Evolutionary conservation across 73 alveolate species (phyloP).

Genomic region (Durusdinium trenchii): DNA sequence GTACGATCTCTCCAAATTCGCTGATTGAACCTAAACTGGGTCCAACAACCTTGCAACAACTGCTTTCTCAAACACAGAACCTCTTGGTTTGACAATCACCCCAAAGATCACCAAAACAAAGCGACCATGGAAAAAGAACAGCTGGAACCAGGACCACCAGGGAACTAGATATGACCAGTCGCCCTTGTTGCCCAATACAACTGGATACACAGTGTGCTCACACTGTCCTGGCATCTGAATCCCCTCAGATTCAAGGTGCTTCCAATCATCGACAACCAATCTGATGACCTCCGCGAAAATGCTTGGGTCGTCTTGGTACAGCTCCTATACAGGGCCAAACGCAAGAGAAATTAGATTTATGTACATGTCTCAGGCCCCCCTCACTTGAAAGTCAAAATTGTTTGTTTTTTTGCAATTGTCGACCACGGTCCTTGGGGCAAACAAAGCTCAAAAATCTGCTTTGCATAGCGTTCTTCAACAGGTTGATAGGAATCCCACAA

Average conservation of each 20-base stretch:
- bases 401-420: too few species aligned
- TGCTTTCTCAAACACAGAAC: too few species aligned
- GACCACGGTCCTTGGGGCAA: constrained; percentile 10
- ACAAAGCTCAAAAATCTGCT: neutral
- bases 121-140: neutral
- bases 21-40: neutral
- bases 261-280: neutral
- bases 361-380: neutral
- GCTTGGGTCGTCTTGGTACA: neutral
- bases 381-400: neutral
- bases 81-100: neutral
- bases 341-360: neutral
- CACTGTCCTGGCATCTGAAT: neutral
- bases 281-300: neutral
- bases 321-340: neutral
- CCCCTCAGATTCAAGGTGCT: neutral
- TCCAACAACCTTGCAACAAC: too few species aligned
- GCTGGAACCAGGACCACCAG: neutral
- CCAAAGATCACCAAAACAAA: neutral
- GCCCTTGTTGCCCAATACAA: neutral
- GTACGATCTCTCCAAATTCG: neutral
- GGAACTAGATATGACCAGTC: neutral
- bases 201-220: neutral
- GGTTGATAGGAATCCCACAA: neutral
- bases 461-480: neutral